Percentiles rank a stretch among this genome's conserved stretches.
phyloP scores from a whole-genome alignment of 495 filamentous ascomycete species.

The Aspergillus nidulans region DNA sequence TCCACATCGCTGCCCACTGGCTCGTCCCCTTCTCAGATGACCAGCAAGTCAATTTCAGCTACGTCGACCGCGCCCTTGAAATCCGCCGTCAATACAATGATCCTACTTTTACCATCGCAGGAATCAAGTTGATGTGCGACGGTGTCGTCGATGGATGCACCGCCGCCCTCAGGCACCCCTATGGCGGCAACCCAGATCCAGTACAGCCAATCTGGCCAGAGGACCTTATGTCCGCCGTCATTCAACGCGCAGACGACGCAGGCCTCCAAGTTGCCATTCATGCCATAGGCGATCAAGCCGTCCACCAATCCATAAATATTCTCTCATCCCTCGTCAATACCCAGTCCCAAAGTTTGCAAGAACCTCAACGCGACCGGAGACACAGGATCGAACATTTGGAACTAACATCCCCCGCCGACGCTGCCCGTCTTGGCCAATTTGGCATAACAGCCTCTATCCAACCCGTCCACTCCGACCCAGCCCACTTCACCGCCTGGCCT shows the following conservation, averaged over 20 bases:
- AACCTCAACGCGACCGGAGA: slow-evolving; percentile 14
- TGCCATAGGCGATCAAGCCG: slow-evolving; percentile 59
- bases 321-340: slow-evolving; percentile 21
- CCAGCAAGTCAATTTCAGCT: slow-evolving; percentile 38
- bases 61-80: slow-evolving; percentile 52
- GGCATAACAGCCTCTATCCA: slow-evolving; percentile 59
- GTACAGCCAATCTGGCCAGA: slow-evolving; percentile 51
- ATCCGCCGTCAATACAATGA: slow-evolving; percentile 42
- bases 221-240: slow-evolving; percentile 47
- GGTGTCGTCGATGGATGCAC: slow-evolving; percentile 60
- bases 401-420: slow-evolving; percentile 48
- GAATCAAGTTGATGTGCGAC: slow-evolving; percentile 59
- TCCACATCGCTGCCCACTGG: slow-evolving; percentile 63
- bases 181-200: slow-evolving; percentile 40
- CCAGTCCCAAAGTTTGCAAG: not conserved
- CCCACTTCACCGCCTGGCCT: slow-evolving; percentile 54
- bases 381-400: slow-evolving; percentile 61
- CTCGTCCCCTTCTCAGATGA: slow-evolving; percentile 46
- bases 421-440: slow-evolving; percentile 45
- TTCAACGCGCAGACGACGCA: slow-evolving; percentile 48
- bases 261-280: slow-evolving; percentile 61
- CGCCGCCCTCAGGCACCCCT: slow-evolving; percentile 52
- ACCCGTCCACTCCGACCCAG: slow-evolving; percentile 59
- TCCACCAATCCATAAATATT: slow-evolving; percentile 52
- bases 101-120: slow-evolving; percentile 50